phyloP scores from a whole-genome alignment of 23 red algal species.

The Chondrus crispus region DNA sequence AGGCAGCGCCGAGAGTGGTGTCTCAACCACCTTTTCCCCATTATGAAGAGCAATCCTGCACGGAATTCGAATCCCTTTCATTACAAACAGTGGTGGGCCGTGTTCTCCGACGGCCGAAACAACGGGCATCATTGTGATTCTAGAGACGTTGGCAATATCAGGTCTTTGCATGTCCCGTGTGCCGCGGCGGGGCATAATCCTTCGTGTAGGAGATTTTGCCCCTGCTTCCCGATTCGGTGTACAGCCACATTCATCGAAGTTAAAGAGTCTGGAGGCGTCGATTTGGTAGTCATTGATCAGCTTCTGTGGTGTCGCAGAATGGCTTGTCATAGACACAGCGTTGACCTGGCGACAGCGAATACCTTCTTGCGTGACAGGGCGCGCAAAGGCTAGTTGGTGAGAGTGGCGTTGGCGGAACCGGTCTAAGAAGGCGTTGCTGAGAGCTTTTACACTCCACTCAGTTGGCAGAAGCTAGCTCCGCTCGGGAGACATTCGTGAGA shows the following conservation, averaged over 20 bases:
- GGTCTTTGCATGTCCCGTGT: not conserved
- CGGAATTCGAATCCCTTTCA: not conserved
- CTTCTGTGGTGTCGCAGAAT: not conserved
- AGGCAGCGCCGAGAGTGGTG: too few species aligned
- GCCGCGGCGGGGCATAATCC: not conserved
- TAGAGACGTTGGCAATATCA: not conserved
- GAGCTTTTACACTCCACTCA: not conserved
- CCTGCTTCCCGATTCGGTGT: not conserved
- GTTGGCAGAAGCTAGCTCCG: not conserved
- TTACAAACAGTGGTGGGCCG: not conserved
- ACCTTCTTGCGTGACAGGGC: not conserved
- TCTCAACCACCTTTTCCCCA: not conserved
- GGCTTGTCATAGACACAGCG: not conserved
- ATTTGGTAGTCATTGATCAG: not conserved
- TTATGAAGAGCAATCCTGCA: not conserved
- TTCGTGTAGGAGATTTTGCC: not conserved
- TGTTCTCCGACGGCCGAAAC: not conserved
- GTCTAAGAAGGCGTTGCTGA: not conserved
- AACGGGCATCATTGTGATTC: conserved; percentile 3
- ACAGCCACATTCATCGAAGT: not conserved
- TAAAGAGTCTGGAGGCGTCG: not conserved
- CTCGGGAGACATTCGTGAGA: not conserved
- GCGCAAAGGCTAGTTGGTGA: not conserved
- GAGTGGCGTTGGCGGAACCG: not conserved
- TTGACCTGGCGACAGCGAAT: not conserved